These are phyloP conservation scores for Fraxinus paxiana DNA, from an alignment of 305 asterid species.

Conservation along the genomic window DNA sequence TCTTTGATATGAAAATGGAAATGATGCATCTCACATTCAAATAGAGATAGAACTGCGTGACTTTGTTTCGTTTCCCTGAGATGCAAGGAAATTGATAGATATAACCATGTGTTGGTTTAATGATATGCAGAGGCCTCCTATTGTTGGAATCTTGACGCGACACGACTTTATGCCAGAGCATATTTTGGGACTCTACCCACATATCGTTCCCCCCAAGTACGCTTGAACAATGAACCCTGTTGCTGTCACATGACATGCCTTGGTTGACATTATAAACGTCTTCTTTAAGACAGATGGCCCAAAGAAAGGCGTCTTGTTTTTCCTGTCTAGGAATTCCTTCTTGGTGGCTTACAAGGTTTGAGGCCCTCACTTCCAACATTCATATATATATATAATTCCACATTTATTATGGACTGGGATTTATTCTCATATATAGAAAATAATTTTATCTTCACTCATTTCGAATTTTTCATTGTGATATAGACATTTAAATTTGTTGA, in stretches of 20 bases:
- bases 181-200: conserved; percentile 73
- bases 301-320: background rate
- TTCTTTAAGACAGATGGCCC: background rate
- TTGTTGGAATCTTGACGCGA: conserved; percentile 87
- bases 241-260: background rate
- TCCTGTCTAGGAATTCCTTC: background rate
- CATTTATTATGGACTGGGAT: background rate
- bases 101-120: background rate
- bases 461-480: background rate
- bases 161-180: conserved; percentile 94
- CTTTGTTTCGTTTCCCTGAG: background rate
- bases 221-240: background rate
- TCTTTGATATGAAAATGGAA: background rate
- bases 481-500: background rate
- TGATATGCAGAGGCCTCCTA: conserved; percentile 73
- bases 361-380: background rate
- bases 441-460: background rate
- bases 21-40: background rate
- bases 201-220: conserved; percentile 40
- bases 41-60: background rate
- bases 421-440: background rate
- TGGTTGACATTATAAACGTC: background rate
- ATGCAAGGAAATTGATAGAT: background rate
- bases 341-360: background rate
- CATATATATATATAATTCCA: background rate